A percentile compares a stretch with the other conserved stretches of the same genome.
phyloP scores from a whole-genome alignment of 257 asterid species.

The Striga asiatica region DNA sequence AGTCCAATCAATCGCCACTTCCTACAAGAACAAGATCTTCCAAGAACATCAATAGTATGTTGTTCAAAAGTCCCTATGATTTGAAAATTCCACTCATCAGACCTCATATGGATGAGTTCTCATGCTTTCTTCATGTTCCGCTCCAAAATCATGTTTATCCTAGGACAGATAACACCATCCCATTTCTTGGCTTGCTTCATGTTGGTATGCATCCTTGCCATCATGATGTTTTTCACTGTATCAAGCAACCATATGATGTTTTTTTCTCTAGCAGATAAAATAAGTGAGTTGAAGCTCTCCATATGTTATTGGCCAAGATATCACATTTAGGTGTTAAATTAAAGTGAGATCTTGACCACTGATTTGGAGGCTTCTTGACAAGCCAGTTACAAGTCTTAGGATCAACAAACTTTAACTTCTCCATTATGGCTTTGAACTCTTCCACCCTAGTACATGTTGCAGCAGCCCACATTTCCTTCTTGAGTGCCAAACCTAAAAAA shows the following conservation, averaged over 20 bases:
- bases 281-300: background rate
- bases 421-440: no score
- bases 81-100: background rate
- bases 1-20: background rate
- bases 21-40: background rate
- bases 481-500: no score
- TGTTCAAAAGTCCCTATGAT: background rate
- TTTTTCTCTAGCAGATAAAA: background rate
- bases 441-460: no score
- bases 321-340: no score
- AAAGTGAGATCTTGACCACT: no score
- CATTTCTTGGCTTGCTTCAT: background rate
- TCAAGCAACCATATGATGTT: background rate
- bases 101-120: background rate
- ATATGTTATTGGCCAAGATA: background rate
- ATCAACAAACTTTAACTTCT: no score
- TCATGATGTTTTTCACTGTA: background rate
- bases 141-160: background rate
- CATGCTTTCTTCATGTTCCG: background rate
- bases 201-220: background rate
- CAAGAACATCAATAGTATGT: background rate
- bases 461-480: no score
- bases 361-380: no score
- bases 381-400: no score
- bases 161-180: background rate